Evolutionary conservation across 192 early-diverging fungal species (phyloP).

Genomic region (Linnemannia schmuckeri): DNA sequence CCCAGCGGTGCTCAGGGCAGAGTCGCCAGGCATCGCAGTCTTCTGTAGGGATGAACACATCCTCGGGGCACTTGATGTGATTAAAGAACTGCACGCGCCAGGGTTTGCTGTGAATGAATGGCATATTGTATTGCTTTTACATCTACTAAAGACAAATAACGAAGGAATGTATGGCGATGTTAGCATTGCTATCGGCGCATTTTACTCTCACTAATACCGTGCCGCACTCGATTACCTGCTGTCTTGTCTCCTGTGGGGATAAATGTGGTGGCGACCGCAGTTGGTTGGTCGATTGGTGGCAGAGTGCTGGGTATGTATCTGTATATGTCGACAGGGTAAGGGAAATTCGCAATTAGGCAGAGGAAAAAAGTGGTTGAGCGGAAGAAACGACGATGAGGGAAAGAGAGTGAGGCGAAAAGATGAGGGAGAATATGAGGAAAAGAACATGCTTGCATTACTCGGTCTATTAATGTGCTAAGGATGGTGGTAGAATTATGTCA

Average conservation of each 20-base stretch:
- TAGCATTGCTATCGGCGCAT: background rate
- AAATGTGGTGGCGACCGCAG: background rate
- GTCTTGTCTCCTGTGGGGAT: background rate
- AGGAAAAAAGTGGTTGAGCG: background rate
- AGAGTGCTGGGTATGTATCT: background rate
- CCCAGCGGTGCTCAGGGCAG: constrained; percentile 13
- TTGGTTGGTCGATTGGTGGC: background rate
- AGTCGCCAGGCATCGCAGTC: background rate
- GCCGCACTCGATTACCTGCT: background rate
- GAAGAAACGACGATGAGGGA: background rate
- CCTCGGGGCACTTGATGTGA: background rate
- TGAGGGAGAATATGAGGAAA: background rate
- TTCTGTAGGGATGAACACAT: constrained; percentile 7
- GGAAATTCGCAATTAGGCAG: background rate
- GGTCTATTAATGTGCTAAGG: background rate
- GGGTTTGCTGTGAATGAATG: background rate
- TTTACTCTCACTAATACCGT: background rate
- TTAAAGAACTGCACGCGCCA: constrained; percentile 3
- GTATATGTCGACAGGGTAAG: background rate
- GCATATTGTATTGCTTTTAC: background rate
- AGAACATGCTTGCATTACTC: background rate
- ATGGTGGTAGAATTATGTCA: background rate
- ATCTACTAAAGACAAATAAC: background rate
- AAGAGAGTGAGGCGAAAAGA: background rate
- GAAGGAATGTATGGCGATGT: background rate